Evolutionary conservation across 2,329 filamentous ascomycete species (phyloP), one percentile per base, ranked within the genome.

Genomic region (Aspergillus arachidicola): DNA sequence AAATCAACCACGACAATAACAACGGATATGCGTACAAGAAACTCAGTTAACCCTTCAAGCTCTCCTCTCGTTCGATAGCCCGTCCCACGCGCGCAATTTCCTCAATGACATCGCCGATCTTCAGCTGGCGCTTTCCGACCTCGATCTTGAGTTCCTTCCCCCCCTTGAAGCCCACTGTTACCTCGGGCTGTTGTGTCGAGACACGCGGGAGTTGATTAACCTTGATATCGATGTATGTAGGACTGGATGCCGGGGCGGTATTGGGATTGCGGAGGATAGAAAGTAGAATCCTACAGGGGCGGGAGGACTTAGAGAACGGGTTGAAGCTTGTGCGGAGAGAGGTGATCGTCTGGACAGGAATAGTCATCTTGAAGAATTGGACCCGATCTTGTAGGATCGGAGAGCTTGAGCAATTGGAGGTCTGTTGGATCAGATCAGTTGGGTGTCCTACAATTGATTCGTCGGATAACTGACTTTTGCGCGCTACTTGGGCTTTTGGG

Each of bases 11-110:
- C 51, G 28, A 58, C 54, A 53, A 50, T 26, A 48, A 57, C 30
- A 58, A 59, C 62, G 68, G 59, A 75, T 55, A 26, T 55, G 30
- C 51, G 32, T 55, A 38, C 32, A 55, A 71, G 64, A 75, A 69
- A 72, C 57, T 61, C 43, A 23, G 57, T 73, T 66, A 81, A 58
- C 81, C 85, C 70, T 83, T 80, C 75, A 98, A 81, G 74, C 96
- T 94, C 71, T 93, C 91, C 79, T 92, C 88, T 76, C 96, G 90
- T 72, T 92, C 89, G 74, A 98, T 80, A 69, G 85, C 83, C 69
- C 95, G 87, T 57, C 93, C 97, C 81, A 98, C 93, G 72, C 95
- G 86, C 77, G 97, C 91, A 51, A 97, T 89, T 79, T 98, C 93
- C 77, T 93, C 91, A 62, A 94, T 85, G 23, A 98, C 87, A 73